Percentiles rank a stretch among this genome's conserved stretches.
phyloP scores from a whole-genome alignment of 306 rosid species.

The Coriaria nepalensis region DNA sequence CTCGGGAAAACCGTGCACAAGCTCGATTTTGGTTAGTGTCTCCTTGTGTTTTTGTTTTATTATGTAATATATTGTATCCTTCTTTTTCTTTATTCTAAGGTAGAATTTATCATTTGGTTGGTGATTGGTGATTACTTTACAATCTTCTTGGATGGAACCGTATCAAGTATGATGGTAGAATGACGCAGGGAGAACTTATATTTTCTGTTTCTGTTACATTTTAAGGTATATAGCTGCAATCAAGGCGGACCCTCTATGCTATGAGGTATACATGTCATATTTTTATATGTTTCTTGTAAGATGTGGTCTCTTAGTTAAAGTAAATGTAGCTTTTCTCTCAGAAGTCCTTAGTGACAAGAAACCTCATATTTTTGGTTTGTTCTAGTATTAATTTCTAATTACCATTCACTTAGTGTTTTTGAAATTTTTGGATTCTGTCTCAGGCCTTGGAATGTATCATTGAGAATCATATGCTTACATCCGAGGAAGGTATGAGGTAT shows the following conservation, averaged over 20 bases:
- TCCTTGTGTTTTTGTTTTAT: background rate
- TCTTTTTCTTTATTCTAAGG: background rate
- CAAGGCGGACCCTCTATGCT: conserved; percentile 91
- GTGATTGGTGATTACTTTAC: too few species aligned
- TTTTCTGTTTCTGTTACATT: conserved; percentile 12
- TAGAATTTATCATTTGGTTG: too few species aligned
- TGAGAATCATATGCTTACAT: conserved; percentile 93
- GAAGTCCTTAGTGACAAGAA: background rate
- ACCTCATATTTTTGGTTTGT: too few species aligned
- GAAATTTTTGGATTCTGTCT: conserved; percentile 12
- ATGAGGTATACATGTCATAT: conserved; percentile 46
- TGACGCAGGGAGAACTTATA: conserved; percentile 2
- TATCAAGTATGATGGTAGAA: conserved; percentile 1
- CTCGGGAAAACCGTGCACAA: conserved; percentile 80
- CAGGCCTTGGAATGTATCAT: conserved; percentile 95
- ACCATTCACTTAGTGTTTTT: background rate
- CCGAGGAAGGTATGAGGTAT: conserved; percentile 60
- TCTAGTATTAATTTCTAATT: background rate
- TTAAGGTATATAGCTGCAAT: conserved; percentile 92
- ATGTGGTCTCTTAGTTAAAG: background rate
- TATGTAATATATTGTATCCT: background rate
- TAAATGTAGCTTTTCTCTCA: background rate
- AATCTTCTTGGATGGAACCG: background rate
- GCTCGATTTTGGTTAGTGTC: conserved; percentile 72
- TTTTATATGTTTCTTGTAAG: background rate